These are phyloP conservation scores for Pseudocercospora eumusae DNA, from an alignment of 2,329 filamentous ascomycete genomes.

Conservation along the genomic window DNA sequence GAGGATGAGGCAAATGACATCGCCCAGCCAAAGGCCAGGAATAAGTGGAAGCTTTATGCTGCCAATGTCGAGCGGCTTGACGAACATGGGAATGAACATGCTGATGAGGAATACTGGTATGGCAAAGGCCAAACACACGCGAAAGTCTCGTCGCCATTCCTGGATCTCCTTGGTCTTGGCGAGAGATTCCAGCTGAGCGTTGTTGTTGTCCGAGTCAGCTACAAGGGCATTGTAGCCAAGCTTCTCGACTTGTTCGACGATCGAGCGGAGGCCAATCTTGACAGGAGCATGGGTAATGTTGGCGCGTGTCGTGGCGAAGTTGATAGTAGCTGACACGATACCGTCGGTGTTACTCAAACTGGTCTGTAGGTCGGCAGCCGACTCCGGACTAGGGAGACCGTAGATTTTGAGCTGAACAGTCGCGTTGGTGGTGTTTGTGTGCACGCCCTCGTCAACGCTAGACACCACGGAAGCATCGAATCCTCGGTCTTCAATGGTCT, in stretches of 20 bases:
- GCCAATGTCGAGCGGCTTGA: slow-evolving; percentile 76
- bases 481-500: slow-evolving; percentile 84
- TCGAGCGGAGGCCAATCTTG: slow-evolving; percentile 72
- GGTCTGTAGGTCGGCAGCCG: slow-evolving; percentile 72
- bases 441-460: slow-evolving; percentile 63
- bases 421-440: slow-evolving; percentile 55
- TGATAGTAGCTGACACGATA: slow-evolving; percentile 71
- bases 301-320: slow-evolving; percentile 71
- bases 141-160: slow-evolving; percentile 84
- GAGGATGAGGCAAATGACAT: slow-evolving; percentile 77
- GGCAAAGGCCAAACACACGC: slow-evolving; percentile 75
- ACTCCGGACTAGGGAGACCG: slow-evolving; percentile 70
- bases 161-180: slow-evolving; percentile 95
- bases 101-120: slow-evolving; percentile 87
- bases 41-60: slow-evolving; percentile 61
- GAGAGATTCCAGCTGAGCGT: slow-evolving; percentile 91
- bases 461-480: slow-evolving; percentile 86
- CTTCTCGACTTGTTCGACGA: slow-evolving; percentile 82
- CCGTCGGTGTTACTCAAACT: slow-evolving; percentile 67
- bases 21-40: slow-evolving; percentile 81
- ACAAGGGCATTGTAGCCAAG: slow-evolving; percentile 85
- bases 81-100: slow-evolving; percentile 90
- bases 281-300: slow-evolving; percentile 71
- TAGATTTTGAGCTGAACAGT: slow-evolving; percentile 81
- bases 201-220: slow-evolving; percentile 90